Conservation (phyloP, 768 basidiomycete genomes). For the Boletus fagicola region DNA sequence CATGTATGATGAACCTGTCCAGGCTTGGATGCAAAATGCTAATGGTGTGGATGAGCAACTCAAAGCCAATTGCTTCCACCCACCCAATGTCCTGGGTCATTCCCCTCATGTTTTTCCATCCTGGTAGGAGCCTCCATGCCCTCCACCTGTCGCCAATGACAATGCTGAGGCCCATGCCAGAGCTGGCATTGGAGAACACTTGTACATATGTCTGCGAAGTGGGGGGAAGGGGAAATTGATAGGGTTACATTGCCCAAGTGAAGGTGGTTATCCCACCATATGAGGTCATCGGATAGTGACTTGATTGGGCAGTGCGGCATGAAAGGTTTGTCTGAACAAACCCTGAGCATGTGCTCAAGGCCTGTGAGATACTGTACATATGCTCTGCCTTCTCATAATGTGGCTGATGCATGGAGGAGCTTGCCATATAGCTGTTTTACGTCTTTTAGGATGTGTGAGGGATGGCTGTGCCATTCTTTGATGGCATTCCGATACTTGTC, state of each 20-base stretch:
- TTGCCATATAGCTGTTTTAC: neutral
- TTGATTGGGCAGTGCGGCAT: neutral
- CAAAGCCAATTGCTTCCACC: neutral
- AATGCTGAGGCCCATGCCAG: neutral
- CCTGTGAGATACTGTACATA: neutral
- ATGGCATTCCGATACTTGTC: neutral
- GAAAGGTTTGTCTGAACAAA: neutral
- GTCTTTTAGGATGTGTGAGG: neutral
- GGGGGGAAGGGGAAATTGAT: neutral
- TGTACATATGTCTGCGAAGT: neutral
- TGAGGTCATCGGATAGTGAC: neutral
- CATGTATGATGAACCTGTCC: neutral
- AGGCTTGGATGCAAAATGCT: too few relatives aligned
- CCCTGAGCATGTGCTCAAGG: neutral
- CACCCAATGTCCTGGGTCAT: neutral
- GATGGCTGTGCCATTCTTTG: neutral
- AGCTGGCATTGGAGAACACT: neutral
- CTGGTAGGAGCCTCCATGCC: neutral
- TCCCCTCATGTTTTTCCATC: fast-evolving
- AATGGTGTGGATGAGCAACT: neutral
- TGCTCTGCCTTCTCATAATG: neutral
- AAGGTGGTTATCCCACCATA: neutral
- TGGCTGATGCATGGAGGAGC: neutral
- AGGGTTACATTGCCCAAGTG: fast-evolving
- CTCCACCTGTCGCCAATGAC: neutral